phyloP scores from a whole-genome alignment of 116 monocot genomes.

The Iris pallida region DNA sequence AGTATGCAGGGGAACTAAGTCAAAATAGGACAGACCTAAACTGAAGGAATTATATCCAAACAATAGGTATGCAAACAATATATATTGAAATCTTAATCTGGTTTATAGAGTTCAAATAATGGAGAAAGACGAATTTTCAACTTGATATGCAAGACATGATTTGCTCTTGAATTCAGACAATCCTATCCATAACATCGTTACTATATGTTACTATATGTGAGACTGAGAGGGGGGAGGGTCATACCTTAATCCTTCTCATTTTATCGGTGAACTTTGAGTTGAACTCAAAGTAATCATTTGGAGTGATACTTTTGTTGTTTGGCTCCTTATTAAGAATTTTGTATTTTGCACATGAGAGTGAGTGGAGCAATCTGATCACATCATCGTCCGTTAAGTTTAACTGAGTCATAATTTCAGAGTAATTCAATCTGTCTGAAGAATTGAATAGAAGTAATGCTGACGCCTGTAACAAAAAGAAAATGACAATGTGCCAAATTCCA shows the following conservation, averaged over 20 bases:
- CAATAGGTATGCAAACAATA: too few relatives aligned
- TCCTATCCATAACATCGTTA: background rate
- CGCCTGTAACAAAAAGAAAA: conserved; percentile 22
- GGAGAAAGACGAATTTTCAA: background rate
- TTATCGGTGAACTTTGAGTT: conserved; percentile 48
- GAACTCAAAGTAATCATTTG: conserved; percentile 38
- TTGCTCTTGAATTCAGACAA: background rate
- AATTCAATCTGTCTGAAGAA: conserved; percentile 33
- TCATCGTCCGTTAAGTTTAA: conserved; percentile 48
- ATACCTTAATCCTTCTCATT: conserved; percentile 55
- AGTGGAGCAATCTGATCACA: conserved; percentile 40
- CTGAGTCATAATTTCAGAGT: conserved; percentile 38
- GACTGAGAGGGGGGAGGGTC: background rate
- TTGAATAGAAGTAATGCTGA: conserved; percentile 44
- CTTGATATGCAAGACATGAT: too few relatives aligned
- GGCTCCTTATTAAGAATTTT: conserved; percentile 55
- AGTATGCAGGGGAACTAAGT: too few relatives aligned
- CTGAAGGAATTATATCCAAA: too few relatives aligned
- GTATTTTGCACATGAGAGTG: conserved; percentile 48
- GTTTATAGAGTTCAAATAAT: too few relatives aligned
- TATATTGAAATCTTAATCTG: too few relatives aligned
- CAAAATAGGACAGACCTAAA: too few relatives aligned
- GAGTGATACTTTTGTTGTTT: conserved; percentile 29
- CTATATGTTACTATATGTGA: background rate
- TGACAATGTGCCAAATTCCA: background rate